phyloP scores from a whole-genome alignment of 2,329 filamentous ascomycete genomes.

The Verticillium nonalfalfae region DNA sequence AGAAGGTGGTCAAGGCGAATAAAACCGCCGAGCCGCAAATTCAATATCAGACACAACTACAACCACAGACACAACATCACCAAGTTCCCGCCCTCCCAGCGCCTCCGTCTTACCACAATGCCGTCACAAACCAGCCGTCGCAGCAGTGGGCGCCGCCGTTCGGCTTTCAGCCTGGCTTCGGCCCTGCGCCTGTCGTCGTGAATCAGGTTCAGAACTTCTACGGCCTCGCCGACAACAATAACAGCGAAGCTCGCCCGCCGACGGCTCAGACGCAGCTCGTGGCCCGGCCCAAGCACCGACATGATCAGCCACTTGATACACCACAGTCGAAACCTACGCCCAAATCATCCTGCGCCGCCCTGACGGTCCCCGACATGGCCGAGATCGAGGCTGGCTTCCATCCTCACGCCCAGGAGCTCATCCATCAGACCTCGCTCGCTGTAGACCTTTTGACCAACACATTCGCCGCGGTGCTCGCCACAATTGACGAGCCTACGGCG shows the following conservation, averaged over 20 bases:
- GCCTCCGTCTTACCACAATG: slow-evolving; percentile 23
- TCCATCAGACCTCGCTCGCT: neutral
- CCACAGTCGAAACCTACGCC: neutral
- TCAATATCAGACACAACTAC: slow-evolving; percentile 3
- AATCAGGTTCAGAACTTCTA: neutral
- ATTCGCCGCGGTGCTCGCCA: neutral
- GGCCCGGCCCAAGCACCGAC: neutral
- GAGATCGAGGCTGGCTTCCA: neutral
- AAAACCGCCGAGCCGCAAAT: slow-evolving; percentile 16
- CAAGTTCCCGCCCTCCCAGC: slow-evolving; percentile 10
- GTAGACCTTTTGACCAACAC: neutral
- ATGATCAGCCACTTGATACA: neutral
- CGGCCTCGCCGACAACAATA: neutral
- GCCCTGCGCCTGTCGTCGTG: slow-evolving; percentile 26
- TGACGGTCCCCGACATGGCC: neutral
- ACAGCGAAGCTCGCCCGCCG: neutral
- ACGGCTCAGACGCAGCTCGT: neutral
- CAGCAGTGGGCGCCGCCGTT: neutral
- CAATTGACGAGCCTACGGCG: slow-evolving; percentile 2
- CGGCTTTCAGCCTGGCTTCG: slow-evolving; percentile 26
- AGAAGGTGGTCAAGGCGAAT: slow-evolving; percentile 12
- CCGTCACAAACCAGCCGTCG: neutral
- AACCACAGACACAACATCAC: slow-evolving; percentile 7
- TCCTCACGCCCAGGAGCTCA: neutral
- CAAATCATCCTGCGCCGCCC: neutral